Percentiles rank a stretch among this genome's conserved stretches.
These are phyloP conservation scores for Vaccinium corymbosum DNA, from an alignment of 148 eudicot species.

Conservation along the genomic window DNA sequence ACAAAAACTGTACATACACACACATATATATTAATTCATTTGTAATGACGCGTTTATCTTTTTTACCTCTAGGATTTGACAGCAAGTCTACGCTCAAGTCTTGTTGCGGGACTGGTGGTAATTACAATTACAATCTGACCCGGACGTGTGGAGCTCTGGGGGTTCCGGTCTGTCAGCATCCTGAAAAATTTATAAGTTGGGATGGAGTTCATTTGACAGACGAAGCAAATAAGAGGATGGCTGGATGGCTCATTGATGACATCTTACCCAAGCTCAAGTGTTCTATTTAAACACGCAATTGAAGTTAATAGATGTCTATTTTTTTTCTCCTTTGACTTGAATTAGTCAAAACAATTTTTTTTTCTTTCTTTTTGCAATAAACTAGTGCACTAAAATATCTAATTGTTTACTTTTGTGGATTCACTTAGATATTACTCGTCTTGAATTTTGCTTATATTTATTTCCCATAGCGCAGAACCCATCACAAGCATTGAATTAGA, in stretches of 20 bases:
- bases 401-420: too few relatives aligned
- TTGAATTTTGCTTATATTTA: too few relatives aligned
- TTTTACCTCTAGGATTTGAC: slow-evolving; percentile 15
- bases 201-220: slow-evolving; percentile 20
- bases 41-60: neutral
- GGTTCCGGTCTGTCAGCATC: slow-evolving; percentile 3
- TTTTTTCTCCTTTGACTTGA: neutral
- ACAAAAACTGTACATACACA: too few relatives aligned
- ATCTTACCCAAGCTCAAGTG: slow-evolving; percentile 8
- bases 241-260: slow-evolving; percentile 2
- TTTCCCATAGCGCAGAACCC: too few relatives aligned
- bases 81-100: neutral
- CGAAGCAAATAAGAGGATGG: neutral
- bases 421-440: too few relatives aligned
- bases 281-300: neutral
- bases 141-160: neutral
- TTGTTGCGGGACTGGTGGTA: slow-evolving; percentile 20
- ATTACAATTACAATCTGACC: neutral
- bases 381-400: neutral
- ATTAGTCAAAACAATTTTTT: neutral
- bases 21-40: neutral
- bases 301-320: neutral
- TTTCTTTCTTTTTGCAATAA: neutral
- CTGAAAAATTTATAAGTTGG: slow-evolving; percentile 5
- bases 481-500: too few relatives aligned